Percentiles rank a stretch among this genome's conserved stretches.
Evolutionary conservation across 208 protist species (phyloP).

Genomic region (Naegleria lovaniensis): DNA sequence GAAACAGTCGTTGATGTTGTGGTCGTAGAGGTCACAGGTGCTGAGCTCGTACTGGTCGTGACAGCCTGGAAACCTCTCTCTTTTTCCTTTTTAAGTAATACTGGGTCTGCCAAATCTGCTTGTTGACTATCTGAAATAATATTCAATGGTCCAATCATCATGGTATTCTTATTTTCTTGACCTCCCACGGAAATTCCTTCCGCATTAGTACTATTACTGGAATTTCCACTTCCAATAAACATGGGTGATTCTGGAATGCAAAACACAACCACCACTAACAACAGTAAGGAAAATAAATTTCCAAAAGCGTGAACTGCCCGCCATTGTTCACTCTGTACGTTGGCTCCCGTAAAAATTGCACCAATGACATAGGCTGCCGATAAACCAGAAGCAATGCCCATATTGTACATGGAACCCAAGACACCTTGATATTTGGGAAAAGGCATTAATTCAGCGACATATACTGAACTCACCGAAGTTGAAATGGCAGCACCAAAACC

Average conservation of each 20-base stretch:
- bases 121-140: neutral
- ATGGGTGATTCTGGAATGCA: neutral
- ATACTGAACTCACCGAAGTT: neutral
- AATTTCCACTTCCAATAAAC: neutral
- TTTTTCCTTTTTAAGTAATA: neutral
- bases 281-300: neutral
- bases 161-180: too few species aligned
- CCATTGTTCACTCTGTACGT: neutral
- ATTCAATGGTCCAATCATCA: too few species aligned
- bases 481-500: neutral
- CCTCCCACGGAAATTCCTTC: too few species aligned
- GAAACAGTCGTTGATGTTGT: too few species aligned
- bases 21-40: too few species aligned
- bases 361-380: neutral
- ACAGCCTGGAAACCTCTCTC: neutral
- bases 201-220: neutral
- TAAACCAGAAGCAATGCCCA: neutral
- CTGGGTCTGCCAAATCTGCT: neutral
- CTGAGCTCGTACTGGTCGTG: too few species aligned
- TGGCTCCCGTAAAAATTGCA: neutral
- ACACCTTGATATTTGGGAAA: neutral
- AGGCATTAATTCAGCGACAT: neutral
- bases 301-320: neutral
- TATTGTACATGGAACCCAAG: neutral
- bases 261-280: neutral